phyloP scores from a whole-genome alignment of 2,329 filamentous ascomycete genomes.

The Fusarium phyllophilum region DNA sequence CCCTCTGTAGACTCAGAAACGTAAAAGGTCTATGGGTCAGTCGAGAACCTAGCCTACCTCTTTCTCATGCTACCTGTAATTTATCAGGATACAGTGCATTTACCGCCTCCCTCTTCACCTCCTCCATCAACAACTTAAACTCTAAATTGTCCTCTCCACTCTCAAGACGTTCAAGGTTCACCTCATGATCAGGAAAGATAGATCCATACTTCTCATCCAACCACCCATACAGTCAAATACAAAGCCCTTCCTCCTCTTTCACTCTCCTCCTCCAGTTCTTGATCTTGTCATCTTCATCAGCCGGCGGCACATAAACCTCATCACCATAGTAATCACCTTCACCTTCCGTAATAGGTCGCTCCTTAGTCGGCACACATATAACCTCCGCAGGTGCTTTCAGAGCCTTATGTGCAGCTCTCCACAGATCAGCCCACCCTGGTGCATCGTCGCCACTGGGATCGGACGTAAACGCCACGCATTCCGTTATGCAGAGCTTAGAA shows the following conservation, averaged over 20 bases:
- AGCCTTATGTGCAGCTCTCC: background rate
- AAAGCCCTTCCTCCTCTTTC: background rate
- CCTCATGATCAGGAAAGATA: background rate
- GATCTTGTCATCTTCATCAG: background rate
- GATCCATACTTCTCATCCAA: slow-evolving; percentile 1
- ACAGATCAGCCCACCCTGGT: background rate
- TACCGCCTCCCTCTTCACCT: background rate
- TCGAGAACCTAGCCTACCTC: background rate
- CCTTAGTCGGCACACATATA: background rate
- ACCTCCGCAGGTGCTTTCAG: background rate
- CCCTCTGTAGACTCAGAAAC: background rate
- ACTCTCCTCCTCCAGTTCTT: background rate
- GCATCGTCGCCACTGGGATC: background rate
- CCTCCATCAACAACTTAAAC: background rate
- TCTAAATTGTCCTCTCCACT: background rate
- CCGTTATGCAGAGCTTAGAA: background rate
- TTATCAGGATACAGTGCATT: background rate
- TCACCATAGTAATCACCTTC: background rate
- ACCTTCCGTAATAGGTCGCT: background rate
- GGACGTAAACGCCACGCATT: background rate
- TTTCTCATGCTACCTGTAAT: background rate
- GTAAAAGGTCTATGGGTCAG: no score
- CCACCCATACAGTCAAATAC: slow-evolving; percentile 8
- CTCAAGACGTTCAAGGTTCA: background rate
- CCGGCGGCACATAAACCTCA: background rate